These are phyloP conservation scores for Alternaria sp. DNA, from an alignment of 2,329 filamentous ascomycete species.

Conservation along the genomic window DNA sequence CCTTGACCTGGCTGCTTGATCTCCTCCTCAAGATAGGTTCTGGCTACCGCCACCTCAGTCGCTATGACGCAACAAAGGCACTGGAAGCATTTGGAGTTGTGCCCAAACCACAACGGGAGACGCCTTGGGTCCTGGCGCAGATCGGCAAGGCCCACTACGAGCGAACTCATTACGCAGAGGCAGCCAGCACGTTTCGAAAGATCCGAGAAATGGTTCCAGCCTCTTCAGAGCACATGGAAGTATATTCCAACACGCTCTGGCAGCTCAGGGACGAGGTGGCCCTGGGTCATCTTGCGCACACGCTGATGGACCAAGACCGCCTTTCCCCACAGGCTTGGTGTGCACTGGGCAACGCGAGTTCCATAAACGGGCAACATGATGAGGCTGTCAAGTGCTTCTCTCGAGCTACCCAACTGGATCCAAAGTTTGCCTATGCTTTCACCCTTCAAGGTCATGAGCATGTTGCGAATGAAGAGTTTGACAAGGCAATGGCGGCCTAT, in stretches of 20 bases:
- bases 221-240: constrained; percentile 92
- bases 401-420: constrained; percentile 87
- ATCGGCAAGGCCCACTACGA: constrained; percentile 93
- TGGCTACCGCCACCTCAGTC: constrained; percentile 79
- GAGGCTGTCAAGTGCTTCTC: constrained; percentile 95
- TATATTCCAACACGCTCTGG: constrained; percentile 99
- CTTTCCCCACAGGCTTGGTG: constrained; percentile 96
- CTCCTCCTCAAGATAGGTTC: constrained; percentile 81
- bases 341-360: constrained; percentile 93
- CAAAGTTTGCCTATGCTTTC: constrained; percentile 92
- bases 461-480: constrained; percentile 94
- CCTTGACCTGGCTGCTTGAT: constrained; percentile 78
- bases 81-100: constrained; percentile 76
- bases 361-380: constrained; percentile 89
- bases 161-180: constrained; percentile 83
- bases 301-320: constrained; percentile 85
- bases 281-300: constrained; percentile 89
- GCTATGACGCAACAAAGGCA: constrained; percentile 81
- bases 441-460: constrained; percentile 96
- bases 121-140: constrained; percentile 90
- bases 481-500: constrained; percentile 90
- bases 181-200: constrained; percentile 83
- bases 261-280: constrained; percentile 92
- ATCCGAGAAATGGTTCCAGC: constrained; percentile 83
- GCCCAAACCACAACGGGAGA: constrained; percentile 79